Conservation (phyloP, 2,329 filamentous ascomycete species). For the Calonectria montana region DNA sequence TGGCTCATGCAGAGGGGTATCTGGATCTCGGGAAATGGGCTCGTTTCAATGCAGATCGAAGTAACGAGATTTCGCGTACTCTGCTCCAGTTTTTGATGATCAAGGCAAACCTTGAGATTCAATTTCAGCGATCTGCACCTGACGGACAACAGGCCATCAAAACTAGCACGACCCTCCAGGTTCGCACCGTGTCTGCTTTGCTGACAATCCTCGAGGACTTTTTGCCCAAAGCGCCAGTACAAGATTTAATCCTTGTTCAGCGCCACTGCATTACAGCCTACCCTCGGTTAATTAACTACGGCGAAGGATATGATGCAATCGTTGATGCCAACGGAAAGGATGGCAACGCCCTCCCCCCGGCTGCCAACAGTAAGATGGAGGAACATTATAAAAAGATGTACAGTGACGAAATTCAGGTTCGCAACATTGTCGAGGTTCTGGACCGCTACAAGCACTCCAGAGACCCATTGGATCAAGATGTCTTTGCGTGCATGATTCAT, state of each 20-base stretch:
- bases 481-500: slow-evolving; percentile 99
- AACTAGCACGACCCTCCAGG: slow-evolving; percentile 79
- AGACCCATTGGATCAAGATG: slow-evolving; percentile 87
- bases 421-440: slow-evolving; percentile 85
- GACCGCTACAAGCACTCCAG: slow-evolving; percentile 89
- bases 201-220: slow-evolving; percentile 83
- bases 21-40: slow-evolving; percentile 87
- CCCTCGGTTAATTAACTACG: slow-evolving; percentile 95
- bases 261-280: slow-evolving; percentile 92
- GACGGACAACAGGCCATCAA: slow-evolving; percentile 66
- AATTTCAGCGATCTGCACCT: slow-evolving; percentile 74
- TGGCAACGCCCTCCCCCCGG: slow-evolving; percentile 82
- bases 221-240: slow-evolving; percentile 65
- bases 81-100: slow-evolving; percentile 85
- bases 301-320: slow-evolving; percentile 90
- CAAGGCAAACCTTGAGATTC: slow-evolving; percentile 84
- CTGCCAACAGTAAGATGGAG: slow-evolving; percentile 92
- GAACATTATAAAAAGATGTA: slow-evolving; percentile 99
- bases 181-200: slow-evolving; percentile 86
- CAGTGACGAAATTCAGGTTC: slow-evolving; percentile 86
- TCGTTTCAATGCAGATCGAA: slow-evolving; percentile 74
- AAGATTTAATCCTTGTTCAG: slow-evolving; percentile 84
- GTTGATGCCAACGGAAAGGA: slow-evolving; percentile 86
- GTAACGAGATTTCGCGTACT: slow-evolving; percentile 74
- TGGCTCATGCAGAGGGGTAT: slow-evolving; percentile 83